Conservation (phyloP, 2,329 filamentous ascomycete genomes). For the Trichoderma semiorbis region DNA sequence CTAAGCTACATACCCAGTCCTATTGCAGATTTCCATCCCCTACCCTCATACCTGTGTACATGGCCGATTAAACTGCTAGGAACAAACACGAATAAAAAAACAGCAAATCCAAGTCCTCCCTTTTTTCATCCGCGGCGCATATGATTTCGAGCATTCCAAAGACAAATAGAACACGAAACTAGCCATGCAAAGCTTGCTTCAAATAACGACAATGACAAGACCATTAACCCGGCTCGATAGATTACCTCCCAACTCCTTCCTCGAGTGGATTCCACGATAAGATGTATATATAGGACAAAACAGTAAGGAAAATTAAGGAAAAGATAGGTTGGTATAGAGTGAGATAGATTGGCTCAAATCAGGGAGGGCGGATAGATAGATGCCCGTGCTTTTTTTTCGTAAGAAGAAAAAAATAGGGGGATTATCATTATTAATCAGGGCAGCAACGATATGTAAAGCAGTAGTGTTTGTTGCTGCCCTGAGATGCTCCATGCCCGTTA, state of each 20-base stretch:
- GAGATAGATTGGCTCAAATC: neutral
- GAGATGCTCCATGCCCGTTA: neutral
- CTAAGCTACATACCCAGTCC: slow-evolving; percentile 10
- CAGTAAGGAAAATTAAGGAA: neutral
- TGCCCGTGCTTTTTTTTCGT: neutral
- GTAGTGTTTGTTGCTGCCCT: neutral
- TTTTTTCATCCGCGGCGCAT: slow-evolving; percentile 1
- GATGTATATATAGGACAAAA: neutral
- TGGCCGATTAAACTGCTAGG: slow-evolving; percentile 10
- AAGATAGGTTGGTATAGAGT: neutral
- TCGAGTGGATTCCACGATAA: neutral
- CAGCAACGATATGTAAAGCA: neutral
- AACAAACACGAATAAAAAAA: neutral
- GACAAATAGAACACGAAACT: slow-evolving; percentile 1
- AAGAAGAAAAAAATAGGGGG: slow-evolving; percentile 21
- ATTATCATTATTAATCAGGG: slow-evolving; percentile 35
- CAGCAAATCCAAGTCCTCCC: slow-evolving; percentile 2
- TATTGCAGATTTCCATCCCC: slow-evolving; percentile 9
- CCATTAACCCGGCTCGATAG: slow-evolving; percentile 5
- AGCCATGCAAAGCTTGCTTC: slow-evolving; percentile 4
- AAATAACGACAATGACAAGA: neutral
- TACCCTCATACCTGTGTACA: slow-evolving; percentile 3
- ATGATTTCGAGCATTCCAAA: neutral
- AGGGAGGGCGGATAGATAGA: neutral
- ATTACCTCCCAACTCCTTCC: slow-evolving; percentile 11